Evolutionary conservation across 2,329 filamentous ascomycete species (phyloP).

Genomic region (Penicillium verrucosum): DNA sequence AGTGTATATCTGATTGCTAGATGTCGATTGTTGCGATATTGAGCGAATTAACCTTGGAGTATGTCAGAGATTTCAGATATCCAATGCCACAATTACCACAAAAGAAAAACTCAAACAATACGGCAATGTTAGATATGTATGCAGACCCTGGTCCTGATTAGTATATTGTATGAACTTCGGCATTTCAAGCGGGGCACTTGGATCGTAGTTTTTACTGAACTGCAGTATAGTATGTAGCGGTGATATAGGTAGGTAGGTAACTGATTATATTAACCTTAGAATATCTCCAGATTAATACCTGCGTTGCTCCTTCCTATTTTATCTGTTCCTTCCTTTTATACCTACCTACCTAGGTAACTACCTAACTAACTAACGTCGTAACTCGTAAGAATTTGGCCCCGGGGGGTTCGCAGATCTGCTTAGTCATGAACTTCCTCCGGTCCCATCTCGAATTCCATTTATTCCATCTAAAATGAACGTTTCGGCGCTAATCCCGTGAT

Average conservation of each 20-base stretch:
- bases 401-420: neutral
- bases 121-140: neutral
- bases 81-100: neutral
- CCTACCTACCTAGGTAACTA: too few species aligned
- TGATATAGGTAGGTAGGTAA: neutral
- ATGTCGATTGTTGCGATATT: neutral
- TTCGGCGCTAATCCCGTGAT: neutral
- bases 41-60: neutral
- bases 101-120: neutral
- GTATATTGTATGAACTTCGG: neutral
- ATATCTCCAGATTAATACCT: too few species aligned
- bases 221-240: neutral
- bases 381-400: neutral
- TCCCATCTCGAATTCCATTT: conserved; percentile 1
- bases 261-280: neutral
- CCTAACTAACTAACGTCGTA: too few species aligned
- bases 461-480: neutral
- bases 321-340: neutral
- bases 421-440: neutral
- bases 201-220: neutral
- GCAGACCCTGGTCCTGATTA: neutral
- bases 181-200: neutral
- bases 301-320: neutral
- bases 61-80: neutral
- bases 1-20: neutral